Evolutionary conservation across 352 stramenopile genomes (phyloP).

Genomic region (Pseudoperonospora humuli): DNA sequence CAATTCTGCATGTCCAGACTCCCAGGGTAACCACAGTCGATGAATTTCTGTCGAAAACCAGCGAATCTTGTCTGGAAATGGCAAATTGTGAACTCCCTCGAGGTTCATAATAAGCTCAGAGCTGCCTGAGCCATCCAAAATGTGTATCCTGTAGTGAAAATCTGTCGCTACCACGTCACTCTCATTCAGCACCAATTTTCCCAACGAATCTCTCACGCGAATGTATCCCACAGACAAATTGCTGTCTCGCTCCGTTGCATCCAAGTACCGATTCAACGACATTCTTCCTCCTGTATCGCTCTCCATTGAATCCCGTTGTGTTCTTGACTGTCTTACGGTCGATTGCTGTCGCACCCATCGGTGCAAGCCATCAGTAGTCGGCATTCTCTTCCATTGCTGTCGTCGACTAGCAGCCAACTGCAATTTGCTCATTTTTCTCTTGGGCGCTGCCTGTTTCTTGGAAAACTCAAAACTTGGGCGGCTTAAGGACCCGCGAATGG

Average conservation of each 20-base stretch:
- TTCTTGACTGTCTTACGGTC: slow-evolving; percentile 8
- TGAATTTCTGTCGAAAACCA: slow-evolving; percentile 83
- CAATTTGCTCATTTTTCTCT: slow-evolving; percentile 56
- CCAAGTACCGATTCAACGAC: slow-evolving; percentile 37
- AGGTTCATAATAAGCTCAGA: slow-evolving; percentile 83
- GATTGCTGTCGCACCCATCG: slow-evolving; percentile 53
- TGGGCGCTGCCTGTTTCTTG: slow-evolving; percentile 9
- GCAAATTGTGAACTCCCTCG: slow-evolving; percentile 67
- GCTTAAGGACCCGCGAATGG: slow-evolving; percentile 26
- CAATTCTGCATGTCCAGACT: slow-evolving; percentile 71
- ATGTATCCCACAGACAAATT: slow-evolving; percentile 70
- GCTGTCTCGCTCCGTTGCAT: slow-evolving; percentile 51
- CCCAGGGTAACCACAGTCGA: slow-evolving; percentile 74
- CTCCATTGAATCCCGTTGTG: slow-evolving; percentile 40
- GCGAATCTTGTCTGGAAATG: slow-evolving; percentile 67
- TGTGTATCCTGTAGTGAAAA: slow-evolving; percentile 80
- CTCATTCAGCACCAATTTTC: slow-evolving; percentile 69
- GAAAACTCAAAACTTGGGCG: slow-evolving; percentile 24
- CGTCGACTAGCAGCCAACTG: slow-evolving; percentile 63
- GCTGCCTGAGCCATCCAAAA: slow-evolving; percentile 52
- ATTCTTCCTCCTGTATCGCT: slow-evolving; percentile 35
- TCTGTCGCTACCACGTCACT: slow-evolving; percentile 69
- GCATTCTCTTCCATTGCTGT: slow-evolving; percentile 74
- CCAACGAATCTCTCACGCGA: slow-evolving; percentile 63
- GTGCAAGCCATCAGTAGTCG: slow-evolving; percentile 60